Conservation (phyloP, 164 flowering plant genomes). For the Chimonanthus salicifolius region DNA sequence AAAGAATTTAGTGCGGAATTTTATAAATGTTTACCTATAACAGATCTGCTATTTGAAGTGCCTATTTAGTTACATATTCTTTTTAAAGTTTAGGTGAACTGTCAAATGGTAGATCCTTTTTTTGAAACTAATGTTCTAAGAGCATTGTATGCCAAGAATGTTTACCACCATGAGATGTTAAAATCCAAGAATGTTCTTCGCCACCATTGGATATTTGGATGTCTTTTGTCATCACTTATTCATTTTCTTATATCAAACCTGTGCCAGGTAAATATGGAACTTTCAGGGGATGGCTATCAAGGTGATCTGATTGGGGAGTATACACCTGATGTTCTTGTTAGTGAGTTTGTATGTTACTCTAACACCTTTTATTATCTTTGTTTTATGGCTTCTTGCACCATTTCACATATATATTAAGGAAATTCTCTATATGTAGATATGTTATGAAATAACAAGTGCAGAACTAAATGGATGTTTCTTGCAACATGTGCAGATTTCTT, state of each 20-base stretch:
- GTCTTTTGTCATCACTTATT: background rate
- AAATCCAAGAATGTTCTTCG: background rate
- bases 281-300: slow-evolving; percentile 65
- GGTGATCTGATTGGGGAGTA: slow-evolving; percentile 81
- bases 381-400: background rate
- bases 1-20: too few relatives aligned
- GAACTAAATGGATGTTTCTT: background rate
- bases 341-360: slow-evolving; percentile 74
- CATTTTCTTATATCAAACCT: background rate
- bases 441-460: background rate
- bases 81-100: too few relatives aligned
- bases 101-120: too few relatives aligned
- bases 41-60: too few relatives aligned
- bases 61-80: too few relatives aligned
- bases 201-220: too few relatives aligned
- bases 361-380: background rate
- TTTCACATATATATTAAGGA: too few relatives aligned
- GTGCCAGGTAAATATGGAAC: slow-evolving; percentile 63
- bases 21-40: too few relatives aligned
- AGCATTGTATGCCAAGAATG: background rate
- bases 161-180: background rate
- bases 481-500: background rate
- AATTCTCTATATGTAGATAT: too few relatives aligned
- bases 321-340: slow-evolving; percentile 87
- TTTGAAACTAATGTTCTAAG: background rate